Evolutionary conservation across 176 grass and related monocot species (phyloP), one percentile per base, ranked within the genome.

Genomic region (Aegilops tauschii): DNA sequence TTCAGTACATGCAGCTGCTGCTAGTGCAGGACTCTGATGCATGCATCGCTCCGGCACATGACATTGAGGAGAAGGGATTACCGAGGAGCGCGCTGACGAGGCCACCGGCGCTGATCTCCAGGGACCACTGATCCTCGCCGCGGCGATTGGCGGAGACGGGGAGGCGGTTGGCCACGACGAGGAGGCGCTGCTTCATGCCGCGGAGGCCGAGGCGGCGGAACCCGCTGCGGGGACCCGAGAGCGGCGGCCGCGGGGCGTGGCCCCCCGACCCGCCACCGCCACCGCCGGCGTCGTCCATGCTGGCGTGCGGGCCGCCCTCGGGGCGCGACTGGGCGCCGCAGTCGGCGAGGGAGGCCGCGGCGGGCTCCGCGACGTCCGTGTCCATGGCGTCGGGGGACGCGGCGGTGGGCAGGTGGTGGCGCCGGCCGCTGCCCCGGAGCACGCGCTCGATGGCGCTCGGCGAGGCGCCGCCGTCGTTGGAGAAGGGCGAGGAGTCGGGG

Each of bases 31-130:
- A 86, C 28, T 81, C 30, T 8, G 52, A 12, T 29, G 80, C 82
- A 86, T 47, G 83, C 90, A 75, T n/a, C 74, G 31, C 20, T 79
- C 54, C 12, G n/a, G 13, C 70, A 52, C 17, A 44, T 81, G 50
- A 25, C 78, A 88, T 85, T 85, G 63, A 72, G 78, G 63, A 85
- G 66, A 82, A 83, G 56, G 84, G 77, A 82, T 79, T 86, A 99
- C 97, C 97, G 20, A 99, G 92, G 20, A 99, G 91, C 52, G 97
- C 97, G 62, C 97, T 99, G 39, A 99, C 97, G 25, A 99, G 90
- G 31, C 97, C 97, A 0, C 97, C 97, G 36, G 92, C 97, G 83
- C 97, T 99, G 72, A 97, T 97, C 89, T 99, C 97, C 36, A 99
- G 87, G 25, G 92, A 97, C 97, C 97, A 99, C 30, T 87, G 86